These are phyloP conservation scores for Stylosanthes scabra DNA, from an alignment of 331 rosid species.

Conservation along the genomic window DNA sequence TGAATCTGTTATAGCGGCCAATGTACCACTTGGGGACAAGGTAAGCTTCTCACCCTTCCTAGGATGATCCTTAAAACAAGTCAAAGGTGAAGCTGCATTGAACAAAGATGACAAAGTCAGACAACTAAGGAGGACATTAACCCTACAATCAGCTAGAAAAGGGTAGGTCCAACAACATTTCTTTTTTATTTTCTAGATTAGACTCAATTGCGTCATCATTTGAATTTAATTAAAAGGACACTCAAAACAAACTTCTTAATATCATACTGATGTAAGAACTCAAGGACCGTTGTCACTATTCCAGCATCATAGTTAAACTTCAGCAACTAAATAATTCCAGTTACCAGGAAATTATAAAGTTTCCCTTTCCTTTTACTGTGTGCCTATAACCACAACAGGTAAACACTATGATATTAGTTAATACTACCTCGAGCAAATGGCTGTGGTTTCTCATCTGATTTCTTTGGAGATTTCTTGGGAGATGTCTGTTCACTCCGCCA, in stretches of 20 bases:
- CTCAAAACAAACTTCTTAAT: slow-evolving; percentile 1
- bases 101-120: slow-evolving; percentile 43
- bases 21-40: slow-evolving; percentile 95
- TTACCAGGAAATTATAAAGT: not conserved
- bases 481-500: slow-evolving; percentile 81
- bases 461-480: slow-evolving; percentile 65
- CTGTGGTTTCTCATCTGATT: slow-evolving; percentile 69
- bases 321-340: slow-evolving; percentile 16
- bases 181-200: too few relatives aligned
- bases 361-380: slow-evolving; percentile 20
- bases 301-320: slow-evolving; percentile 4
- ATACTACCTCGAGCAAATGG: slow-evolving; percentile 85
- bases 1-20: slow-evolving; percentile 97
- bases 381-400: slow-evolving; percentile 21
- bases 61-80: slow-evolving; percentile 92
- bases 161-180: slow-evolving; percentile 12
- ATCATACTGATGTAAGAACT: too few relatives aligned
- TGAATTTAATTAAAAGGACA: not conserved
- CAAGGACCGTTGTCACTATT: not conserved
- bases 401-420: slow-evolving; percentile 14
- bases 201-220: not conserved
- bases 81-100: slow-evolving; percentile 84
- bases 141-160: not conserved
- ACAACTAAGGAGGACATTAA: slow-evolving; percentile 4
- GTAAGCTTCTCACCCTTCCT: slow-evolving; percentile 99